A percentile compares a stretch with the other conserved stretches of the same genome.
These are phyloP conservation scores for Mrakia blollopis DNA, from an alignment of 768 basidiomycete species.

Conservation along the genomic window DNA sequence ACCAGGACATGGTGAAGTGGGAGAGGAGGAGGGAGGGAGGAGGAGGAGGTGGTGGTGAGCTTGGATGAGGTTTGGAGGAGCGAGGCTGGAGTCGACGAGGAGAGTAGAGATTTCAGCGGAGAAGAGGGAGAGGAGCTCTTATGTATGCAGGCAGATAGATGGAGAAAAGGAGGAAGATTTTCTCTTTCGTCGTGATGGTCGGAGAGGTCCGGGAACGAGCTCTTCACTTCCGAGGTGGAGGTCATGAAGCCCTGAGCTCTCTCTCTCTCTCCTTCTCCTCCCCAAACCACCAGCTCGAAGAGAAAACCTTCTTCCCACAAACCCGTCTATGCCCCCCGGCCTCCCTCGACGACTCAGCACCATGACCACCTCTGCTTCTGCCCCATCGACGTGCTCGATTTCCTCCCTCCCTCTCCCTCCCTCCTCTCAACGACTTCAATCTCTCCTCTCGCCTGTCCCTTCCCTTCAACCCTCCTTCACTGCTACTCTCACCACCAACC, in stretches of 20 bases:
- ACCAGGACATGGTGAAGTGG: slow-evolving; percentile 31
- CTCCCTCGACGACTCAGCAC: not conserved
- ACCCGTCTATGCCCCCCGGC: not conserved
- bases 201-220: not conserved
- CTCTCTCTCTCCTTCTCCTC: not conserved
- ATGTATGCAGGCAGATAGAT: too few relatives aligned
- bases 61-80: too few relatives aligned
- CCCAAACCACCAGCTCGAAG: not conserved
- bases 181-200: not conserved
- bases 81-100: too few relatives aligned
- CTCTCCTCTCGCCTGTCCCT: not conserved
- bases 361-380: not conserved
- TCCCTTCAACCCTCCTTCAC: not conserved
- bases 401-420: slow-evolving; percentile 30
- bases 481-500: slow-evolving; percentile 32
- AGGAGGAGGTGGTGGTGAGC: too few relatives aligned
- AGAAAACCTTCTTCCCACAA: not conserved
- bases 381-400: not conserved
- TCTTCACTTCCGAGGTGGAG: not conserved
- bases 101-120: too few relatives aligned
- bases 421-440: slow-evolving; percentile 16
- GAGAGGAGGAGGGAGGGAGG: too few relatives aligned
- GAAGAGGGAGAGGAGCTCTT: too few relatives aligned
- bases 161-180: not conserved
- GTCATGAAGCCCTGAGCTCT: not conserved